Evolutionary conservation across 1,284 basidiomycete genomes (phyloP), one percentile per base, ranked within the genome.

Genomic region (Irpex sp.): DNA sequence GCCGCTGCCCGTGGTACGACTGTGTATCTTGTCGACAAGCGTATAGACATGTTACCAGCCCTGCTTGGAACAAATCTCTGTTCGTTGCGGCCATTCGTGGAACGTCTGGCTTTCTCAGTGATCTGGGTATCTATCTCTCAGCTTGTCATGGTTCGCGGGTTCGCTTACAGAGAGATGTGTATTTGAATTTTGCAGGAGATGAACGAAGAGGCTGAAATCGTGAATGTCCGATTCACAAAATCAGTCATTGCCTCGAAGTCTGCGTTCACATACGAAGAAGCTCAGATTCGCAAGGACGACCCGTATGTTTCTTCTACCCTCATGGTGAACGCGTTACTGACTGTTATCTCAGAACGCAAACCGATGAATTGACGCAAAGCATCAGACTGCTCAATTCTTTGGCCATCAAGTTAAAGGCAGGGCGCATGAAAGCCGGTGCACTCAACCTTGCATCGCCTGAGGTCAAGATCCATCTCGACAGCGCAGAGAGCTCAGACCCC

Each of bases 11-110:
- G 97, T 62, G 97, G 97, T 9, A 99, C 97, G 0, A 99, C 97
- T 0, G 97, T 99, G 3, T 99, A 99, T 75, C 85, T 99, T 4
- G 97, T 99, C 2, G 97, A 99, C 81, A 97, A 97, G 78, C 91
- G 97, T 47, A 97, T 99, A 62, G 97, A 99, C 79, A 99, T 99
- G 97, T 82, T 99, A 60, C 97, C 97, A 0, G 83, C 91, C 15
- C 81, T 99, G 7, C 83, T 99, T 7, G 97, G 97, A 1, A 99
- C 97, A 1, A 99, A 99, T 71, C 79, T 99, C 5, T 99, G 97
- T 75, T 98, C 96, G 1, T 81, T 99, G 54, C 82, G 97, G 49
- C 96, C 97, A 0, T 86, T 92, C 71, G 97, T 99, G 2, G 97
- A 99, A 78, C 83, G 97, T 44, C 78, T 99, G 37, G 97, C 97